These are phyloP conservation scores for Ichthyophthirius multifiliis DNA, from an alignment of 169 alveolate species.

Conservation along the genomic window DNA sequence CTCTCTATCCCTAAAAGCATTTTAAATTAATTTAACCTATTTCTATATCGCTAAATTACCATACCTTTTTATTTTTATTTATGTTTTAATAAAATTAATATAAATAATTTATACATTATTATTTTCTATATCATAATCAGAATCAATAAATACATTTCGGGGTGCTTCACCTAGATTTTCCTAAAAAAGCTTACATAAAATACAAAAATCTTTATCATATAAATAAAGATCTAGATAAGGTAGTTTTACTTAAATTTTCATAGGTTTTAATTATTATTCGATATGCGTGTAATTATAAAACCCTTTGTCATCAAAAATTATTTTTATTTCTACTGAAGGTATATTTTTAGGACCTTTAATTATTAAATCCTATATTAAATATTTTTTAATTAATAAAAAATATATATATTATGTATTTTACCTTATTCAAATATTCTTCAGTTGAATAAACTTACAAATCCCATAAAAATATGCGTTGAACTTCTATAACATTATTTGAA, in stretches of 20 bases:
- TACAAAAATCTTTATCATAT: slow-evolving; percentile 35
- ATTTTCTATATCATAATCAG: slow-evolving; percentile 7
- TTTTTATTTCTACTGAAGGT: slow-evolving; percentile 11
- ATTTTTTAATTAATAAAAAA: not conserved
- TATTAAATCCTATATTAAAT: slow-evolving; percentile 6
- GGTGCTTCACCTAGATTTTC: slow-evolving; percentile 38
- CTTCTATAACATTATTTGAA: not conserved
- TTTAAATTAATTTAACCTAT: slow-evolving; percentile 11
- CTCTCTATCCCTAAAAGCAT: slow-evolving; percentile 28
- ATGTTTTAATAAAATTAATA: not conserved
- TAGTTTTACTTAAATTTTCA: slow-evolving; percentile 17
- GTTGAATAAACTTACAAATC: not conserved
- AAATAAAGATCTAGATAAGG: slow-evolving; percentile 12
- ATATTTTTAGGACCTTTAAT: slow-evolving; percentile 15
- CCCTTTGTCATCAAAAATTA: slow-evolving; percentile 16
- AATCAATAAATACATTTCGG: slow-evolving; percentile 1
- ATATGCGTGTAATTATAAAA: not conserved
- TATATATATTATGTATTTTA: not conserved
- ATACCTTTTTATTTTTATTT: not conserved
- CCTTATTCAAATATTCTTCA: not conserved
- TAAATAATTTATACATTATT: not conserved
- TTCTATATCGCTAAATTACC: slow-evolving; percentile 30
- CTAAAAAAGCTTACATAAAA: slow-evolving; percentile 20
- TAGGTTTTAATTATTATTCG: slow-evolving; percentile 9
- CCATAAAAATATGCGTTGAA: not conserved